Percentiles rank a stretch among this genome's conserved stretches.
Evolutionary conservation across 768 basidiomycete species (phyloP).

Genomic region (Lentinula sp.): DNA sequence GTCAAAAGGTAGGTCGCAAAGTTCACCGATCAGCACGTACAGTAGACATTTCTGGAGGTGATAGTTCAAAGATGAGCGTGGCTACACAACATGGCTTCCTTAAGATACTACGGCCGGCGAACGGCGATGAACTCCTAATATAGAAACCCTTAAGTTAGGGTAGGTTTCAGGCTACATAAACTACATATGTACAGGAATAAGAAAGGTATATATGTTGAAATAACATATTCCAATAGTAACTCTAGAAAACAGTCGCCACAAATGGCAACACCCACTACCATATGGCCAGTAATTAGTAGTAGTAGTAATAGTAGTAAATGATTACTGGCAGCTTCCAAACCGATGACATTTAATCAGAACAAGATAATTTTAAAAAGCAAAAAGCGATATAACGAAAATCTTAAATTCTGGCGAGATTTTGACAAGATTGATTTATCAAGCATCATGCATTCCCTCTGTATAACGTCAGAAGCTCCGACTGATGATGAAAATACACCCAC

Average conservation of each 20-base stretch:
- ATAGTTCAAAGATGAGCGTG: conserved; percentile 12
- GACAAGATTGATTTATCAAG: no score
- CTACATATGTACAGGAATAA: neutral
- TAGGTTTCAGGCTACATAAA: neutral
- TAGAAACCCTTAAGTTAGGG: neutral
- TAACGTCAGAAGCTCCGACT: neutral
- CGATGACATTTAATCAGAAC: no score
- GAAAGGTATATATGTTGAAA: no score
- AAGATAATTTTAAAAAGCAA: neutral
- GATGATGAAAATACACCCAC: conserved; percentile 7
- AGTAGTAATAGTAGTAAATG: no score
- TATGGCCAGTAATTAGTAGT: no score
- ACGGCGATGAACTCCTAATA: neutral
- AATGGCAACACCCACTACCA: no score
- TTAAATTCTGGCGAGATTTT: no score
- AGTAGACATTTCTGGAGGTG: conserved; percentile 40
- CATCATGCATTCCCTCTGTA: conserved; percentile 4
- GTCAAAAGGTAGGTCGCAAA: neutral
- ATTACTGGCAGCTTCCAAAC: no score
- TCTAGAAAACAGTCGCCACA: no score
- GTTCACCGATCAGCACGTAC: conserved; percentile 26
- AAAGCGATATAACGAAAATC: neutral
- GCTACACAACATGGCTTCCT: conserved; percentile 12
- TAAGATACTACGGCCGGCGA: neutral
- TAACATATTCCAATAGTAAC: no score